Conservation (phyloP, 2,329 filamentous ascomycete species). For the Monilinia fructicola region DNA sequence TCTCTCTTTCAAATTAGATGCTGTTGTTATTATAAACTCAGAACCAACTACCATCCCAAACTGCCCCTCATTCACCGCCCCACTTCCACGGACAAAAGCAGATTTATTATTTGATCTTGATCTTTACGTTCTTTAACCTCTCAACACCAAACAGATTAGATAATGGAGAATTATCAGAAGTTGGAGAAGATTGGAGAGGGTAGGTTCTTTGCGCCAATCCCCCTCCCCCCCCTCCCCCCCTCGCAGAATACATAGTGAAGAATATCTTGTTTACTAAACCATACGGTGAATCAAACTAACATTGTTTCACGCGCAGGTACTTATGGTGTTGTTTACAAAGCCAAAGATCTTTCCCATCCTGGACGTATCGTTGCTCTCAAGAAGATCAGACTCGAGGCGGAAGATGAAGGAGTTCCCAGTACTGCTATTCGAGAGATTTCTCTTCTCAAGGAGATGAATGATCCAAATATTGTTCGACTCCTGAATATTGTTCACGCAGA, state of each 20-base stretch:
- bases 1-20: conserved; percentile 28
- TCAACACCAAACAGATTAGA: conserved; percentile 28
- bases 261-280: conserved; percentile 4
- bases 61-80: conserved; percentile 27
- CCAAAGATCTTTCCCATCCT: conserved; percentile 75
- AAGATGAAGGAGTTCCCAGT: conserved; percentile 90
- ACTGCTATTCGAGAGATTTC: conserved; percentile 95
- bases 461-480: conserved; percentile 84
- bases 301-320: conserved; percentile 59
- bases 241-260: conserved; percentile 2
- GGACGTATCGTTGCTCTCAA: conserved; percentile 89
- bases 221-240: no score
- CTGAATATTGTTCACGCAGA: conserved; percentile 93
- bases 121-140: conserved; percentile 36
- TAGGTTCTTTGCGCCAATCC: conserved; percentile 46
- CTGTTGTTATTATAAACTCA: conserved; percentile 25
- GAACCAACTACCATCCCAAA: conserved; percentile 27
- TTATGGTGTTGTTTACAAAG: conserved; percentile 95
- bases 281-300: conserved; percentile 27
- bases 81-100: conserved; percentile 31
- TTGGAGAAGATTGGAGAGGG: conserved; percentile 96
- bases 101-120: conserved; percentile 34
- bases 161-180: conserved; percentile 92
- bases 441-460: conserved; percentile 89
- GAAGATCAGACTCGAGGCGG: conserved; percentile 92